phyloP scores from a whole-genome alignment of 106 monocot genomes.

The Gastrodia elata region DNA sequence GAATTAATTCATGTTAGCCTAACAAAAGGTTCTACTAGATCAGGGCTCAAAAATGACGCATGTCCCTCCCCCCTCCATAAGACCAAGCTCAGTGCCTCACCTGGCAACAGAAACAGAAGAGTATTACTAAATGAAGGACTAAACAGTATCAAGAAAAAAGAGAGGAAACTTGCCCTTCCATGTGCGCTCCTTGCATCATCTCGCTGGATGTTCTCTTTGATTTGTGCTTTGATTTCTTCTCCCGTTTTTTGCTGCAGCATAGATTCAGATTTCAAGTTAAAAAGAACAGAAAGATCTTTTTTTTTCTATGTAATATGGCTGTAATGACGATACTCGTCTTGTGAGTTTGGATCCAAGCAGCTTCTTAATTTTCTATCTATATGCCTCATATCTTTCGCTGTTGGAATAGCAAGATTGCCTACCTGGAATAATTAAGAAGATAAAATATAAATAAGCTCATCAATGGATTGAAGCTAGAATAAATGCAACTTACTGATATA shows the following conservation, averaged over 20 bases:
- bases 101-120: background rate
- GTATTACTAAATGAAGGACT: background rate
- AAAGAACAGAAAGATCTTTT: background rate
- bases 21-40: too few relatives aligned
- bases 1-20: too few relatives aligned
- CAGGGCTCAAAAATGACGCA: too few relatives aligned
- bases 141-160: background rate
- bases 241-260: slow-evolving; percentile 64
- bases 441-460: background rate
- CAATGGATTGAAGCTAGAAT: background rate
- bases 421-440: slow-evolving; percentile 32
- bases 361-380: slow-evolving; percentile 78
- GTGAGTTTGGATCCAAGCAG: slow-evolving; percentile 84
- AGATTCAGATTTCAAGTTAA: too few relatives aligned
- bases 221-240: slow-evolving; percentile 71
- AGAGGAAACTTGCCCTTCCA: slow-evolving; percentile 13
- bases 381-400: slow-evolving; percentile 77
- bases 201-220: slow-evolving; percentile 44
- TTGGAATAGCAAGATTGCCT: slow-evolving; percentile 39
- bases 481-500: background rate
- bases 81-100: background rate
- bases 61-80: too few relatives aligned
- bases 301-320: background rate
- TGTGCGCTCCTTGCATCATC: slow-evolving; percentile 18
- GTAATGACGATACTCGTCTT: slow-evolving; percentile 63